phyloP scores from a whole-genome alignment of 2,329 filamentous ascomycete genomes.

The Alternaria angustiovoidea region DNA sequence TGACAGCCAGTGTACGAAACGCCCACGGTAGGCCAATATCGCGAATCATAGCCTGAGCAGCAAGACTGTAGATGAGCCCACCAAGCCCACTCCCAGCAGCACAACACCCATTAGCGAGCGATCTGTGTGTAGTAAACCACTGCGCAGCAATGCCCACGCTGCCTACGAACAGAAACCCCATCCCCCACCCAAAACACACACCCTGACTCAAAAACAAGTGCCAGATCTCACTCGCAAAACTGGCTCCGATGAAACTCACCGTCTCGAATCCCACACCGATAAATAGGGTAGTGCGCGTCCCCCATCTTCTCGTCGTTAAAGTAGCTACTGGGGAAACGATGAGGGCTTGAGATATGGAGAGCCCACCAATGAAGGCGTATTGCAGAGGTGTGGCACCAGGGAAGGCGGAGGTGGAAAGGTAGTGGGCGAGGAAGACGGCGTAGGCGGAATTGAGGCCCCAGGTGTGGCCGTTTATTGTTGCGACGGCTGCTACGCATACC shows the following conservation, averaged over 20 bases:
- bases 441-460: conserved; percentile 77
- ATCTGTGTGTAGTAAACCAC: conserved; percentile 75
- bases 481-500: conserved; percentile 58
- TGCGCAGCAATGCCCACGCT: conserved; percentile 73
- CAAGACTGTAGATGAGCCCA: conserved; percentile 74
- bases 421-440: conserved; percentile 77
- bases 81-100: conserved; percentile 77
- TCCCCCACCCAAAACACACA: conserved; percentile 77
- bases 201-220: conserved; percentile 80
- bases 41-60: conserved; percentile 72
- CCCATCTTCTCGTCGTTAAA: conserved; percentile 65
- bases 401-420: conserved; percentile 71
- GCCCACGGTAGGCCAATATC: conserved; percentile 71
- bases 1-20: conserved; percentile 70
- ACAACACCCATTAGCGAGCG: conserved; percentile 73
- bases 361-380: conserved; percentile 80
- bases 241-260: conserved; percentile 72
- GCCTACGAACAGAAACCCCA: conserved; percentile 78
- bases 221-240: conserved; percentile 74
- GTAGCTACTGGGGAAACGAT: conserved; percentile 74
- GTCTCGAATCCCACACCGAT: conserved; percentile 71
- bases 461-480: conserved; percentile 62
- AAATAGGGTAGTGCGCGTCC: conserved; percentile 70
- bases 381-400: conserved; percentile 69
- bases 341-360: conserved; percentile 72